A percentile compares a stretch with the other conserved stretches of the same genome.
Evolutionary conservation across 2,329 filamentous ascomycete genomes (phyloP).

Genomic region (Lachnellula suecica): DNA sequence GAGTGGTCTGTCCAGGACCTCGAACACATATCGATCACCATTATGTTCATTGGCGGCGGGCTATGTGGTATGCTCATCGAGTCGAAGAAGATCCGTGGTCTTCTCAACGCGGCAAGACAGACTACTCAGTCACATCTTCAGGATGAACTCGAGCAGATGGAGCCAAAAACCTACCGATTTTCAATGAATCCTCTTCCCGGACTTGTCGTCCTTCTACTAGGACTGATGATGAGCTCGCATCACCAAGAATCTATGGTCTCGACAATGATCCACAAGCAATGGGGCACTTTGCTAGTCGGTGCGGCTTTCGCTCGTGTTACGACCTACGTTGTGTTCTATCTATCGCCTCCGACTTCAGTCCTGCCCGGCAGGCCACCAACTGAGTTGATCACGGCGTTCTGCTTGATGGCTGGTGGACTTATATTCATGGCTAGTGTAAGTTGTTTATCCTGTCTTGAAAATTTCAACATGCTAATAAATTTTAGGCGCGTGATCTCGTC

Average conservation of each 20-base stretch:
- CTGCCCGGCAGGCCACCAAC: conserved; percentile 84
- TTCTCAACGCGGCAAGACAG: conserved; percentile 53
- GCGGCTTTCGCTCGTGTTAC: conserved; percentile 75
- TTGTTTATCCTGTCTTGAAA: conserved; percentile 25
- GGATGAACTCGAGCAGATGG: conserved; percentile 47
- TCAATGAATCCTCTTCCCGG: conserved; percentile 88
- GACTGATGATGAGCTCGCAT: conserved; percentile 94
- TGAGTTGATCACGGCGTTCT: conserved; percentile 85
- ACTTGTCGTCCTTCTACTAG: conserved; percentile 81
- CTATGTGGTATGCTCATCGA: conserved; percentile 85
- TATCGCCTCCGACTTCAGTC: conserved; percentile 77
- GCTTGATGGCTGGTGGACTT: conserved; percentile 80
- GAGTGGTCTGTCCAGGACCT: conserved; percentile 78
- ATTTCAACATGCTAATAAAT: conserved; percentile 20
- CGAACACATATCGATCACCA: conserved; percentile 88
- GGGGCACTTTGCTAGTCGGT: conserved; percentile 81
- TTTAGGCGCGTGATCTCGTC: conserved; percentile 72
- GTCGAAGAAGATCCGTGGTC: conserved; percentile 64
- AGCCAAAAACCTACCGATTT: conserved; percentile 68
- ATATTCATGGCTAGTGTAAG: conserved; percentile 90
- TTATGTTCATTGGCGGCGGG: conserved; percentile 92
- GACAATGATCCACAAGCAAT: conserved; percentile 90
- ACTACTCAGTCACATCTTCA: conserved; percentile 47
- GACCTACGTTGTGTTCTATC: conserved; percentile 78
- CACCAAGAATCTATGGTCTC: conserved; percentile 74